These are phyloP conservation scores for Dendrothele bispora DNA, from an alignment of 768 basidiomycete species.

Conservation along the genomic window DNA sequence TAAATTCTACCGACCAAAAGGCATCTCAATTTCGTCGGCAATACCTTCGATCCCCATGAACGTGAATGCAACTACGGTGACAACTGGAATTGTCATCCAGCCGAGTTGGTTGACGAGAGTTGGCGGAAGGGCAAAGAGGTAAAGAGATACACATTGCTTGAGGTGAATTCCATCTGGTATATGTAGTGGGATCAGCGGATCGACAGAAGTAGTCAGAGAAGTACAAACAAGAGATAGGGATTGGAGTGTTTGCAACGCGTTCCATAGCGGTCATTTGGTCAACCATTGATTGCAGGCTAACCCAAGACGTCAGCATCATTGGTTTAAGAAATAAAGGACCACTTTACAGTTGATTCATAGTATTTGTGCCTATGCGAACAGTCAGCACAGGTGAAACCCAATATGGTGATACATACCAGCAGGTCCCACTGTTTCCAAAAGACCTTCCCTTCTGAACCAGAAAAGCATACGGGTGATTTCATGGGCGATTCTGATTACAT, in stretches of 20 bases:
- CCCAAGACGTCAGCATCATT: neutral
- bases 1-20: slow-evolving; percentile 63
- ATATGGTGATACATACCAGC: slow-evolving; percentile 53
- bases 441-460: slow-evolving; percentile 75
- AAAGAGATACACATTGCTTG: slow-evolving; percentile 93
- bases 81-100: slow-evolving; percentile 83
- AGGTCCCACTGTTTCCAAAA: slow-evolving; percentile 86
- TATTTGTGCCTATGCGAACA: slow-evolving; percentile 61
- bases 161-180: slow-evolving; percentile 81
- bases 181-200: slow-evolving; percentile 11
- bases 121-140: slow-evolving; percentile 88
- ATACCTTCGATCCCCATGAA: slow-evolving; percentile 96
- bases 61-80: slow-evolving; percentile 86
- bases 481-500: slow-evolving; percentile 65
- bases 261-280: slow-evolving; percentile 88
- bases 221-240: slow-evolving; percentile 69
- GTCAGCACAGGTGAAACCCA: slow-evolving; percentile 2
- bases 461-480: slow-evolving; percentile 73
- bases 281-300: slow-evolving; percentile 76
- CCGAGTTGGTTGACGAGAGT: slow-evolving; percentile 81
- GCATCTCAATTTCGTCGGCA: slow-evolving; percentile 93
- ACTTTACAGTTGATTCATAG: slow-evolving; percentile 65
- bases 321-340: neutral
- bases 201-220: slow-evolving; percentile 1
- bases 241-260: slow-evolving; percentile 86